phyloP scores from a whole-genome alignment of 306 rosid genomes.

The Pyrus pyrifolia region DNA sequence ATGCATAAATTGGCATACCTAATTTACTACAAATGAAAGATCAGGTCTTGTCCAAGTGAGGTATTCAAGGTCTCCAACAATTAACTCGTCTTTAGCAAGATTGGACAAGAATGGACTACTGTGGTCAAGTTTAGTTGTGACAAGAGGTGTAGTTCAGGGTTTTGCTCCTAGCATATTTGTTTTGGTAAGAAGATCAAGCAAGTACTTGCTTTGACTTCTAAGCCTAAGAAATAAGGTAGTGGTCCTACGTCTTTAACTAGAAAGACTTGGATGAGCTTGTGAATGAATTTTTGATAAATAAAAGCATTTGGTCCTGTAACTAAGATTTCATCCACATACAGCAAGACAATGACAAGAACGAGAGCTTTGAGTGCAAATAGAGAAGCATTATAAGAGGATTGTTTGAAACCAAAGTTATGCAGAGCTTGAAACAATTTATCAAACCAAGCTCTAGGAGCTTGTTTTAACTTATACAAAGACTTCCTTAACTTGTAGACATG shows the following conservation, averaged over 20 bases:
- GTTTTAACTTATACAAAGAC: neutral
- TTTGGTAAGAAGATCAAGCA: no score
- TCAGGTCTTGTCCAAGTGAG: neutral
- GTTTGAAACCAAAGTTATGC: neutral
- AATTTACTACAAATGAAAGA: neutral
- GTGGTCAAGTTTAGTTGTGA: no score
- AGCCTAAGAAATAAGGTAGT: no score
- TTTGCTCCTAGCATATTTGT: no score
- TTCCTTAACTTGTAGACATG: neutral
- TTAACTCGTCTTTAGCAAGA: neutral
- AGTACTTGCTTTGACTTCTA: no score
- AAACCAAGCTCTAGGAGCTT: neutral
- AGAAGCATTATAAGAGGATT: neutral
- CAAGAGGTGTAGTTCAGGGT: neutral
- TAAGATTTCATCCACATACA: neutral
- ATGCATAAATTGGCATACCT: neutral
- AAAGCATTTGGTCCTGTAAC: neutral
- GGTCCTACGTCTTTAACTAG: no score
- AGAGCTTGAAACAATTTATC: no score
- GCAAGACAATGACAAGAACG: neutral
- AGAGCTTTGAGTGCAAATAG: neutral
- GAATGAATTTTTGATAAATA: no score
- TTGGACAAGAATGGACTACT: neutral
- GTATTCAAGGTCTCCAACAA: no score
- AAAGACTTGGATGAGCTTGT: no score